phyloP scores from a whole-genome alignment of 805 yeast genomes.

The Kuraishia ogatae region DNA sequence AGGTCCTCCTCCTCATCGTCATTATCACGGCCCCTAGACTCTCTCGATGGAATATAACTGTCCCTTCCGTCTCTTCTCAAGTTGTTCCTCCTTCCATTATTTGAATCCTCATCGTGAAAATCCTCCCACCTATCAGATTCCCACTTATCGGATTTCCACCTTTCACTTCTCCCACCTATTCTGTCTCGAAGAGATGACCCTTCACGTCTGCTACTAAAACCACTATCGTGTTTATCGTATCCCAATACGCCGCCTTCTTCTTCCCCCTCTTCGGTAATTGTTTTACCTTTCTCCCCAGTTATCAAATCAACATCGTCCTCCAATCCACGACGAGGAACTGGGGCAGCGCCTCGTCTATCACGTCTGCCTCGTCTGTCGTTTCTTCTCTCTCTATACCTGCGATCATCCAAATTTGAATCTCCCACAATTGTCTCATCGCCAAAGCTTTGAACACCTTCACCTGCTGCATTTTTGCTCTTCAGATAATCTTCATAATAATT shows the following conservation, averaged over 20 bases:
- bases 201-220: slow-evolving; percentile 3
- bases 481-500: slow-evolving; percentile 8
- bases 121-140: not conserved
- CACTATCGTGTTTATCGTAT: slow-evolving; percentile 8
- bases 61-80: not conserved
- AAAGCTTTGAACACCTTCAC: not conserved
- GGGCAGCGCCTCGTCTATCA: not conserved
- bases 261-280: slow-evolving; percentile 23
- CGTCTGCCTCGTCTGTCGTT: slow-evolving; percentile 1
- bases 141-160: not conserved
- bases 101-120: not conserved
- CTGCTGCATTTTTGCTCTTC: slow-evolving; percentile 2
- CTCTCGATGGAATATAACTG: not conserved
- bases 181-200: not conserved
- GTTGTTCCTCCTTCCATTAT: not conserved
- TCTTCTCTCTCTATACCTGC: slow-evolving; percentile 5
- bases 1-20: slow-evolving; percentile 21
- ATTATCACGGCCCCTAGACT: not conserved
- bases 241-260: slow-evolving; percentile 32
- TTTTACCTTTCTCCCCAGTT: slow-evolving; percentile 19
- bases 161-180: not conserved
- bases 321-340: slow-evolving; percentile 6
- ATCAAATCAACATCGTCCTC: slow-evolving; percentile 28
- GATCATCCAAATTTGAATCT: slow-evolving; percentile 5
- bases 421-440: not conserved